phyloP scores from a whole-genome alignment of 2,329 filamentous ascomycete genomes.

The Pseudogymnoascus sp. region DNA sequence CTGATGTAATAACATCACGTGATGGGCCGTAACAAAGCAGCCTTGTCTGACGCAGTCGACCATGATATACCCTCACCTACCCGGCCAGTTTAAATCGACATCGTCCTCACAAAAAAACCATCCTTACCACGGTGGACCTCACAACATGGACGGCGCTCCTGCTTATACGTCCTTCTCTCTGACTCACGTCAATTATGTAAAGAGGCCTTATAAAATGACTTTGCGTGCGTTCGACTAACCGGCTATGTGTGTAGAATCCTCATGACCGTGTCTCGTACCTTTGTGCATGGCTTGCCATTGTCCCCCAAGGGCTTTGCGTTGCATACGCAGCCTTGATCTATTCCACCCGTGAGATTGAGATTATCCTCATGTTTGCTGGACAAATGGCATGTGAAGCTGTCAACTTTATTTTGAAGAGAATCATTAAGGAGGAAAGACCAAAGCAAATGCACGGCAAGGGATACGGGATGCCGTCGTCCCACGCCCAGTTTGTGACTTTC shows the following conservation, averaged over 20 bases:
- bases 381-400: constrained; percentile 86
- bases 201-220: constrained; percentile 25
- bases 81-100: not conserved
- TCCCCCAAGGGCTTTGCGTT: constrained; percentile 85
- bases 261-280: constrained; percentile 74
- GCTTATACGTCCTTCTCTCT: constrained; percentile 83
- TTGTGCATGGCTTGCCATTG: constrained; percentile 88
- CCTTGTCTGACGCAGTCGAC: not conserved
- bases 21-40: not conserved
- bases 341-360: constrained; percentile 83
- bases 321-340: constrained; percentile 85
- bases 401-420: constrained; percentile 82
- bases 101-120: not conserved
- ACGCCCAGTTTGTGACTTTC: constrained; percentile 90
- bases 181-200: constrained; percentile 92
- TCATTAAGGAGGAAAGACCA: constrained; percentile 88
- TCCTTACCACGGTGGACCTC: not conserved
- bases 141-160: constrained; percentile 31
- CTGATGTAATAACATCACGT: constrained; percentile 10
- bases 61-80: not conserved
- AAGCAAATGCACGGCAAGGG: constrained; percentile 77
- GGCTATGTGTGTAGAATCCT: constrained; percentile 58
- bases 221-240: not conserved
- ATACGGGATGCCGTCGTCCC: constrained; percentile 94
- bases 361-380: constrained; percentile 81